These are phyloP conservation scores for Aspergillus quadrilineatus DNA, from an alignment of 2,329 filamentous ascomycete species.

Conservation along the genomic window DNA sequence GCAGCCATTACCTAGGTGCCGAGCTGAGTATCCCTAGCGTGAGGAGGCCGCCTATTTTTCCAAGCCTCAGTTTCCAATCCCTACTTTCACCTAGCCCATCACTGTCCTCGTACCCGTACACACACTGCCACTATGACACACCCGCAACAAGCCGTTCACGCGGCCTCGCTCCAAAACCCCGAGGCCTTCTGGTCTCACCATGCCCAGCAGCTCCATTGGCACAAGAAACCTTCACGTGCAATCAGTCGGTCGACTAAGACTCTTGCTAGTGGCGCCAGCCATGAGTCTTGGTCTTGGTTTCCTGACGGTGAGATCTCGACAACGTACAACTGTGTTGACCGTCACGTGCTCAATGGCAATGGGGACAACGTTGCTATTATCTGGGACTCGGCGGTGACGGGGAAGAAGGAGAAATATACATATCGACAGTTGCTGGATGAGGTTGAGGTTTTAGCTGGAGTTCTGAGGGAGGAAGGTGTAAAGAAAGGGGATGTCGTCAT, in stretches of 20 bases:
- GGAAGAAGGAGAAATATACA: constrained; percentile 67
- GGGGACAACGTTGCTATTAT: constrained; percentile 74
- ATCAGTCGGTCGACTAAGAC: constrained; percentile 63
- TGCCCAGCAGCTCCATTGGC: constrained; percentile 76
- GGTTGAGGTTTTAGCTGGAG: constrained; percentile 78
- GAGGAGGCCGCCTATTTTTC: background rate
- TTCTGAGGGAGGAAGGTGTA: constrained; percentile 78
- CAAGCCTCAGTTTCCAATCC: background rate
- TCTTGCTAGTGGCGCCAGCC: constrained; percentile 58
- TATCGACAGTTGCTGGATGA: constrained; percentile 75
- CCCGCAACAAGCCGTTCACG: constrained; percentile 52
- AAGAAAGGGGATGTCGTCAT: constrained; percentile 81
- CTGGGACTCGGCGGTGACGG: constrained; percentile 84
- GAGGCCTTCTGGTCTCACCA: constrained; percentile 73
- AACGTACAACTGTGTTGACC: constrained; percentile 86
- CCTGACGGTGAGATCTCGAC: constrained; percentile 84
- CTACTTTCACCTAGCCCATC: background rate
- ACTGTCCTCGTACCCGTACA: background rate
- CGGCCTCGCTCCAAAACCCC: constrained; percentile 64
- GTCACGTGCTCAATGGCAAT: constrained; percentile 78
- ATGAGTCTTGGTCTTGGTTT: constrained; percentile 88
- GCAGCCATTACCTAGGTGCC: constrained; percentile 1
- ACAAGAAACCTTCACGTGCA: constrained; percentile 66
- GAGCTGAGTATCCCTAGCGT: background rate
- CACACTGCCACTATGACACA: constrained; percentile 17